These are phyloP conservation scores for Pseudoperonospora humuli DNA, from an alignment of 352 stramenopile species.

Conservation along the genomic window DNA sequence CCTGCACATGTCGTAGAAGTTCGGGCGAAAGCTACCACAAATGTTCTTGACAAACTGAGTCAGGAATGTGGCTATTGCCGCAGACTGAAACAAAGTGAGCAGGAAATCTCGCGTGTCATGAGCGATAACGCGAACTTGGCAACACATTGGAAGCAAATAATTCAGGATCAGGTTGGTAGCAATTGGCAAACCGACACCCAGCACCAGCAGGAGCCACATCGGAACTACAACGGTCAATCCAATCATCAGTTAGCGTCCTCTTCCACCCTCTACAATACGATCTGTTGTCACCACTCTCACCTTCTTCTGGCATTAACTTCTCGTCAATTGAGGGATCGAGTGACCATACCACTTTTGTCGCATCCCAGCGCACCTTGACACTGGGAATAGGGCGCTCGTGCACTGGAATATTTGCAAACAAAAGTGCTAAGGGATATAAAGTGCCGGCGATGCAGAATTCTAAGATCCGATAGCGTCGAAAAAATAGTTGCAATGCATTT, in stretches of 20 bases:
- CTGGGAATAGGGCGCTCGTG: constrained; percentile 47
- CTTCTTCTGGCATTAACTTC: constrained; percentile 36
- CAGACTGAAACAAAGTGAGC: constrained; percentile 52
- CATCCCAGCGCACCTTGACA: constrained; percentile 38
- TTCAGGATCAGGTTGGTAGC: constrained; percentile 48
- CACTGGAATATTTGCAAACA: constrained; percentile 49
- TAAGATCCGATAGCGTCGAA: constrained; percentile 36
- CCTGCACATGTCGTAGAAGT: constrained; percentile 79
- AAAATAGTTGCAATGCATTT: constrained; percentile 7
- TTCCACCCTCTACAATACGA: background rate
- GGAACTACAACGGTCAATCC: constrained; percentile 29
- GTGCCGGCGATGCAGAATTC: constrained; percentile 45
- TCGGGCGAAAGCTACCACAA: constrained; percentile 69
- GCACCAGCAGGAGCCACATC: constrained; percentile 33
- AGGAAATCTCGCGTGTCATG: constrained; percentile 76
- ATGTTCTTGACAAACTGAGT: constrained; percentile 78
- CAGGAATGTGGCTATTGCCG: constrained; percentile 36
- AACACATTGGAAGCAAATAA: constrained; percentile 46
- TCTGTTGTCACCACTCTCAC: constrained; percentile 2
- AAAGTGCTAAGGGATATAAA: constrained; percentile 37
- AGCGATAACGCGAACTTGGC: constrained; percentile 40
- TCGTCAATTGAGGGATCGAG: constrained; percentile 48
- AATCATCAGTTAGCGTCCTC: background rate
- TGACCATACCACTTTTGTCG: constrained; percentile 29
- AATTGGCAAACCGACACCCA: constrained; percentile 33